Evolutionary conservation across 2,329 filamentous ascomycete genomes (phyloP).

Genomic region (Didymella pomorum): DNA sequence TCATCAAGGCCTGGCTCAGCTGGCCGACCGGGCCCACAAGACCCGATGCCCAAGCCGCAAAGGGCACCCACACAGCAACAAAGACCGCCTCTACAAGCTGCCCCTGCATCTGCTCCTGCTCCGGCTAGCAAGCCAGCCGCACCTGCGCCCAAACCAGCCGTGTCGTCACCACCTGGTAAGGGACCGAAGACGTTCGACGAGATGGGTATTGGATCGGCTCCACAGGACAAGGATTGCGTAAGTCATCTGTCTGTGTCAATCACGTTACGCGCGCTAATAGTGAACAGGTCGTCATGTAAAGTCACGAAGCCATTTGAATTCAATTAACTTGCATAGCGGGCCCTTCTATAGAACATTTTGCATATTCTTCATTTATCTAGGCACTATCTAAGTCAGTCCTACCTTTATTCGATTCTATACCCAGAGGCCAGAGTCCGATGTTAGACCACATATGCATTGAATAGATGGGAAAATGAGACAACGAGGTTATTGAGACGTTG

Average conservation of each 20-base stretch:
- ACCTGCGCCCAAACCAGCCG: slow-evolving; percentile 40
- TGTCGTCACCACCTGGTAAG: slow-evolving; percentile 61
- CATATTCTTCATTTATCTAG: slow-evolving; percentile 17
- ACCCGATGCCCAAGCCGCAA: slow-evolving; percentile 36
- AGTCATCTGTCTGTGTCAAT: slow-evolving; percentile 43
- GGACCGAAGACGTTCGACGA: slow-evolving; percentile 97
- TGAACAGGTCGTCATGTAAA: slow-evolving; percentile 43
- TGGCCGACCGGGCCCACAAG: slow-evolving; percentile 40
- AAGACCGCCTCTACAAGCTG: slow-evolving; percentile 28
- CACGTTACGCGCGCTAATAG: slow-evolving; percentile 14
- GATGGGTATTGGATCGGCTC: slow-evolving; percentile 90
- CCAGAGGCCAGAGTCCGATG: background rate
- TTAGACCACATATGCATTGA: slow-evolving; percentile 4
- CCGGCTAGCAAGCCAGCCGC: slow-evolving; percentile 35
- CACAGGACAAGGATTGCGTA: slow-evolving; percentile 92
- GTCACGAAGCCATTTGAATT: slow-evolving; percentile 6
- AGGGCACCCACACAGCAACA: slow-evolving; percentile 34
- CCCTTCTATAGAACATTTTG: slow-evolving; percentile 22
- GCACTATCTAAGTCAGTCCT: slow-evolving; percentile 23
- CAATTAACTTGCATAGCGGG: slow-evolving; percentile 30
- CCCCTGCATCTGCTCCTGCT: slow-evolving; percentile 18
- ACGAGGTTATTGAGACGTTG: background rate
- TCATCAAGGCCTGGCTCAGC: slow-evolving; percentile 41
- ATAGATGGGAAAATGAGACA: slow-evolving; percentile 2
- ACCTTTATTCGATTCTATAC: slow-evolving; percentile 18